Evolutionary conservation across 352 stramenopile genomes (phyloP).

Genomic region (Pythium sukuiense): DNA sequence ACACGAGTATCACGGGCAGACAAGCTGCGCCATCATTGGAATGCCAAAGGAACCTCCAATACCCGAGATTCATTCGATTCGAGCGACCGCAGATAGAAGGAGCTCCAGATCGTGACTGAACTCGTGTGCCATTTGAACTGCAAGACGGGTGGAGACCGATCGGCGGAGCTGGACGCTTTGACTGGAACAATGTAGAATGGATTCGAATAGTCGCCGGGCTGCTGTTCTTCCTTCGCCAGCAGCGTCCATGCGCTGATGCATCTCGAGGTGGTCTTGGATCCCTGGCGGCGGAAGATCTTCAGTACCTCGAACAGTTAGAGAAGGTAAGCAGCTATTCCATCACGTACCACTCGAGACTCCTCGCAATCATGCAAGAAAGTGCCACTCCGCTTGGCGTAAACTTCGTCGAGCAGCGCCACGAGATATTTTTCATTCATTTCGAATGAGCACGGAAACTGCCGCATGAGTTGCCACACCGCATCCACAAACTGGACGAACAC

Average conservation of each 20-base stretch:
- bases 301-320: too few species aligned
- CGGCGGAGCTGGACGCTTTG: slow-evolving; percentile 30
- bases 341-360: slow-evolving; percentile 73
- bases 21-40: slow-evolving; percentile 8
- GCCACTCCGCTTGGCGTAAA: slow-evolving; percentile 96
- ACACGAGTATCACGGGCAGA: background rate
- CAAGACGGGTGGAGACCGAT: slow-evolving; percentile 71
- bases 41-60: slow-evolving; percentile 52
- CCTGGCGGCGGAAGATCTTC: slow-evolving; percentile 25
- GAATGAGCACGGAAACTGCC: slow-evolving; percentile 96
- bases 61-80: slow-evolving; percentile 81
- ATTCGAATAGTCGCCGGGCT: slow-evolving; percentile 56
- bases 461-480: slow-evolving; percentile 96
- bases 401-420: slow-evolving; percentile 93
- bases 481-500: slow-evolving; percentile 99
- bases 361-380: slow-evolving; percentile 98
- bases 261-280: slow-evolving; percentile 51
- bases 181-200: slow-evolving; percentile 75
- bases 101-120: slow-evolving; percentile 75
- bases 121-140: slow-evolving; percentile 88
- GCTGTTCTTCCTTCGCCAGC: slow-evolving; percentile 40
- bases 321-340: background rate
- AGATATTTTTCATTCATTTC: slow-evolving; percentile 96
- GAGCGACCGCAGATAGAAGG: slow-evolving; percentile 83
- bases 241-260: slow-evolving; percentile 75